Evolutionary conservation across 768 basidiomycete genomes (phyloP).

Genomic region (Calocybe gangraenosa): DNA sequence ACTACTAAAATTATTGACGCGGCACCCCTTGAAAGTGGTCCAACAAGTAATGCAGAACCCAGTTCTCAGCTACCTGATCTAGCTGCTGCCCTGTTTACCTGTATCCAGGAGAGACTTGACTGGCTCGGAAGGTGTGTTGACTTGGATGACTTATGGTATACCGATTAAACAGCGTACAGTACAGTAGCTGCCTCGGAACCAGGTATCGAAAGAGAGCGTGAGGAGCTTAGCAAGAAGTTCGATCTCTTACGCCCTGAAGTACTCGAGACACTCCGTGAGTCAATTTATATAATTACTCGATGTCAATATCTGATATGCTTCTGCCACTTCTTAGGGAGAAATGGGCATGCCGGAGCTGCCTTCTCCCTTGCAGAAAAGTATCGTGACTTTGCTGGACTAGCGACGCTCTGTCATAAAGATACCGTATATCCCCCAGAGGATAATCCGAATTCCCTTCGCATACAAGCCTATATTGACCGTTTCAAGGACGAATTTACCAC

Average conservation of each 20-base stretch:
- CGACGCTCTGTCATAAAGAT: conserved; percentile 73
- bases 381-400: conserved; percentile 81
- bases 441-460: conserved; percentile 59
- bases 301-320: conserved; percentile 2
- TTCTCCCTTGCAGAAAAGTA: conserved; percentile 85
- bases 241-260: conserved; percentile 68
- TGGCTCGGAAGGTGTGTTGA: conserved; percentile 57
- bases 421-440: conserved; percentile 57
- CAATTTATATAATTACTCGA: neutral
- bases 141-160: neutral
- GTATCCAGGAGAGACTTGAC: conserved; percentile 61
- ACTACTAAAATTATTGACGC: conserved; percentile 49
- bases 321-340: conserved; percentile 53
- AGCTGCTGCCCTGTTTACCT: conserved; percentile 59
- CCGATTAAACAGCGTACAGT: conserved; percentile 23
- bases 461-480: conserved; percentile 68
- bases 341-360: conserved; percentile 64
- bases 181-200: conserved; percentile 41
- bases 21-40: conserved; percentile 23
- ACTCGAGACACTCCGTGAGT: conserved; percentile 76
- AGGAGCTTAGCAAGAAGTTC: conserved; percentile 65
- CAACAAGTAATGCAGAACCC: conserved; percentile 30
- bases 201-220: conserved; percentile 49
- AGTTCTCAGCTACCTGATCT: conserved; percentile 60
- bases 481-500: conserved; percentile 82